phyloP scores from a whole-genome alignment of 106 monocot genomes.

The Apostasia shenzhenica region DNA sequence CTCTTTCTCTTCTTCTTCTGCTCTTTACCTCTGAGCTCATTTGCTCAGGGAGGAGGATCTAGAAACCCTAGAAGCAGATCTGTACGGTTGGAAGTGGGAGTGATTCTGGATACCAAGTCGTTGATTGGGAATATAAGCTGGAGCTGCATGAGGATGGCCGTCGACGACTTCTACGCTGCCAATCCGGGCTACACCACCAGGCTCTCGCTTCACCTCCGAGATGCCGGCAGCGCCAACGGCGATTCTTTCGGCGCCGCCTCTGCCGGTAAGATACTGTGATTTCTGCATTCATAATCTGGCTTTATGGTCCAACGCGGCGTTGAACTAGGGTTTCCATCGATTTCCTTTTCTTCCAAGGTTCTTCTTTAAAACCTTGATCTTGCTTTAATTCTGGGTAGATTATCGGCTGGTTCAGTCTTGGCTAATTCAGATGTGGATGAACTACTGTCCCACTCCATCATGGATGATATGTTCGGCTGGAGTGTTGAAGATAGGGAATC shows the following conservation, averaged over 20 bases:
- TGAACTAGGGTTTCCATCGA: no score
- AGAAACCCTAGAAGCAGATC: not conserved
- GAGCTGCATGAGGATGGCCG: slow-evolving; percentile 34
- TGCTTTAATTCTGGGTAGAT: no score
- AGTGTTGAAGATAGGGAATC: no score
- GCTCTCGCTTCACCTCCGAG: slow-evolving; percentile 16
- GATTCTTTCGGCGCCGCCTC: slow-evolving; percentile 12
- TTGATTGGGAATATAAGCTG: slow-evolving; percentile 33
- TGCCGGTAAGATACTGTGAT: slow-evolving; percentile 2
- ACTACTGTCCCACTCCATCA: no score
- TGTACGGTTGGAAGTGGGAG: slow-evolving; percentile 20
- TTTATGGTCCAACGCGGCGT: no score
- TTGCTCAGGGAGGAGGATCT: not conserved
- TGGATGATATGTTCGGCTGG: no score
- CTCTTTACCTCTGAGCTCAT: not conserved
- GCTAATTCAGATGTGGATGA: no score
- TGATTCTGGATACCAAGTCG: slow-evolving; percentile 24
- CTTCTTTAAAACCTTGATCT: no score
- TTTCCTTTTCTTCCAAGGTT: no score
- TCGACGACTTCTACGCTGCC: slow-evolving; percentile 43
- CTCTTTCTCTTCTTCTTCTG: not conserved
- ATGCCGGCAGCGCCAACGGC: slow-evolving; percentile 10
- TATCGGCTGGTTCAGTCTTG: no score
- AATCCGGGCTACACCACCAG: slow-evolving; percentile 30
- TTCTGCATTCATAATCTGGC: no score